These are phyloP conservation scores for Brassica rapa DNA, from an alignment of 345 rosid species.

Conservation along the genomic window DNA sequence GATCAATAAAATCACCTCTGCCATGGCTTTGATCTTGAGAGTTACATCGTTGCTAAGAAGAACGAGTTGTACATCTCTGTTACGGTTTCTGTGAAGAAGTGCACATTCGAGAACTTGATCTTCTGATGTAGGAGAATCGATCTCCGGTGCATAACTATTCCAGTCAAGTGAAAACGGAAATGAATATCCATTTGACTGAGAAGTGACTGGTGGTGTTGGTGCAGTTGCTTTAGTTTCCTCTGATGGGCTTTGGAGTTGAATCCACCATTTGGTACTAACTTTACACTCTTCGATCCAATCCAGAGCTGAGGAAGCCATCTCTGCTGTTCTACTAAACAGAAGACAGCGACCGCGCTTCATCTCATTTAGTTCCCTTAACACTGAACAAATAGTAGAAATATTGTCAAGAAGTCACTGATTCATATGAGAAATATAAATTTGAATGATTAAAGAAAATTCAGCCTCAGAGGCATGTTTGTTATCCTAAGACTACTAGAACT, in stretches of 20 bases:
- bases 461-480: neutral
- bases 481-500: no score
- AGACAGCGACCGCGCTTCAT: conserved; percentile 50
- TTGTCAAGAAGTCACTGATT: neutral
- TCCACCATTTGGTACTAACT: conserved; percentile 73
- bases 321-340: conserved; percentile 55
- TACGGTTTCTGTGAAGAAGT: conserved; percentile 49
- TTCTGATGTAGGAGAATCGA: conserved; percentile 65
- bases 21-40: conserved; percentile 84
- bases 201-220: conserved; percentile 74
- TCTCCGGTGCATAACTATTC: conserved; percentile 27
- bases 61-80: conserved; percentile 54
- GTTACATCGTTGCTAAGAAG: conserved; percentile 65
- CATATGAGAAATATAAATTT: neutral
- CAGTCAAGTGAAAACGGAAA: conserved; percentile 34
- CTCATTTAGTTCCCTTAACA: conserved; percentile 70
- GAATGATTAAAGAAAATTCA: neutral
- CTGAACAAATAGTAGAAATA: conserved; percentile 36
- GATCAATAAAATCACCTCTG: conserved; percentile 58
- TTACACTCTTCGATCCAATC: conserved; percentile 83
- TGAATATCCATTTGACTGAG: conserved; percentile 43
- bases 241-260: conserved; percentile 63
- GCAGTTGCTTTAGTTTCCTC: conserved; percentile 57
- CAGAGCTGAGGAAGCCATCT: conserved; percentile 54
- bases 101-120: conserved; percentile 75